phyloP scores from a whole-genome alignment of 192 early-diverging fungal species.

The Coemansia reversa region DNA sequence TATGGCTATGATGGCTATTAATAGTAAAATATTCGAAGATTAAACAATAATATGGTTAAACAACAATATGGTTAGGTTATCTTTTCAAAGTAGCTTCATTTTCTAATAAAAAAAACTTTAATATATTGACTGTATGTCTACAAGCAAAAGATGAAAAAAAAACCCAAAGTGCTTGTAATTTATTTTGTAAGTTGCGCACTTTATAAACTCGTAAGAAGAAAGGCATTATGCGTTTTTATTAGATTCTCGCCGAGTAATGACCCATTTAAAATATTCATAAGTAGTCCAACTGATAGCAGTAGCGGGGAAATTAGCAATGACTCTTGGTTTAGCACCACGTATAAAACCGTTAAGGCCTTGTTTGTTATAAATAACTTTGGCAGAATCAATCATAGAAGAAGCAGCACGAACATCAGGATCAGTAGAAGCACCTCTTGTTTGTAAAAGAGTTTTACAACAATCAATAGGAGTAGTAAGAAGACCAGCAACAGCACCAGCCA shows the following conservation, averaged over 20 bases:
- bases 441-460: slow-evolving; percentile 93
- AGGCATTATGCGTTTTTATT: no score
- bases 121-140: no score
- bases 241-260: slow-evolving; percentile 52
- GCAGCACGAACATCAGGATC: slow-evolving; percentile 72
- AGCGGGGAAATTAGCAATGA: slow-evolving; percentile 88
- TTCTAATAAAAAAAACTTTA: no score
- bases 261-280: slow-evolving; percentile 83
- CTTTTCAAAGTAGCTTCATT: no score
- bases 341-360: slow-evolving; percentile 78
- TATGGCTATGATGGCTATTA: no score
- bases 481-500: slow-evolving; percentile 86
- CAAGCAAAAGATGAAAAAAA: no score
- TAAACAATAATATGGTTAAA: no score
- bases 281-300: slow-evolving; percentile 96
- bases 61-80: no score
- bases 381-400: slow-evolving; percentile 68
- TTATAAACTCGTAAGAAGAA: no score
- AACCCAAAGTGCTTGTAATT: no score
- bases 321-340: slow-evolving; percentile 75
- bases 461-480: slow-evolving; percentile 92
- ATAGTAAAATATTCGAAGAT: no score
- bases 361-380: slow-evolving; percentile 70
- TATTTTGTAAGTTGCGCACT: no score
- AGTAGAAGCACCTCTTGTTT: slow-evolving; percentile 78